These are phyloP conservation scores for Colletotrichum phormii DNA, from an alignment of 2,329 filamentous ascomycete species.

Conservation along the genomic window DNA sequence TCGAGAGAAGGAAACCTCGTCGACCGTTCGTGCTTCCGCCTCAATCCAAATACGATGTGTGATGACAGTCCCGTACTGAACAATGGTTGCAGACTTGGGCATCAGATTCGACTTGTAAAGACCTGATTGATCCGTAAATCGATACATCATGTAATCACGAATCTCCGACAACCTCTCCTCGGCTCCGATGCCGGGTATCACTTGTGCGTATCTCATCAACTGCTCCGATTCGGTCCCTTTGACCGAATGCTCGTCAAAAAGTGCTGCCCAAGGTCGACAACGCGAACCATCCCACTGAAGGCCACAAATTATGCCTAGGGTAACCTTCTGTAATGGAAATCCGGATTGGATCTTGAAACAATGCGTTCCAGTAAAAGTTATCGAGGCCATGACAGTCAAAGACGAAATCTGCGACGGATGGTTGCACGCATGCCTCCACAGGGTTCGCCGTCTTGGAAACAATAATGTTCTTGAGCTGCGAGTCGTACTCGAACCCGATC, in stretches of 20 bases:
- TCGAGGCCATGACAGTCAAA: slow-evolving; percentile 3
- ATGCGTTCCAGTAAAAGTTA: background rate
- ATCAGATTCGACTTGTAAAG: background rate
- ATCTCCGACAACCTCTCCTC: background rate
- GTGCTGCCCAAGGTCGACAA: background rate
- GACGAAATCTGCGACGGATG: background rate
- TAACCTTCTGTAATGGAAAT: background rate
- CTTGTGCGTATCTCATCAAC: background rate
- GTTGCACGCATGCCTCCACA: background rate
- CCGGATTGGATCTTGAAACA: background rate
- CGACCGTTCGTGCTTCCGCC: background rate
- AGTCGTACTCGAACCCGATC: background rate
- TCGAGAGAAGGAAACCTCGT: background rate
- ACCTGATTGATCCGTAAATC: background rate
- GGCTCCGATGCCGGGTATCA: background rate
- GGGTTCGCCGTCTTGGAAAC: background rate
- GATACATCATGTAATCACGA: background rate
- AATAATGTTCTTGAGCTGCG: background rate
- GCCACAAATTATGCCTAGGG: background rate
- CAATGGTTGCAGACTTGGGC: background rate
- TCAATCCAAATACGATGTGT: background rate
- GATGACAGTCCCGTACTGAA: background rate
- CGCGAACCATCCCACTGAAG: slow-evolving; percentile 1
- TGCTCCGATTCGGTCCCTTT: background rate
- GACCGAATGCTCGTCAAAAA: background rate